Base-by-base conservation (phyloP, 1,139 yeast species). In the Kluyveromyces marxianus region DNA sequence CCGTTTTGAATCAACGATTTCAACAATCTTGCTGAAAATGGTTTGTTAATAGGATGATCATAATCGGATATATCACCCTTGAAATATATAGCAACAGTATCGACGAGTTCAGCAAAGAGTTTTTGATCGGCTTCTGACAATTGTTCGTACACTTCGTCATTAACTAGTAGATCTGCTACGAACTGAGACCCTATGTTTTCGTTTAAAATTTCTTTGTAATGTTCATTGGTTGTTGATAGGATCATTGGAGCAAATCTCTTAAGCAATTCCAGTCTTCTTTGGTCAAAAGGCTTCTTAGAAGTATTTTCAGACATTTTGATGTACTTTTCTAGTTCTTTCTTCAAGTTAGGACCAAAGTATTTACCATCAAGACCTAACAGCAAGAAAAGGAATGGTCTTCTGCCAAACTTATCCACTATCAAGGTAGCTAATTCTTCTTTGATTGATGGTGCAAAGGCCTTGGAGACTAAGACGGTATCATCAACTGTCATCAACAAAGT, bases 371-470 rank as follows among this genome's bases (percentile, higher is more conserved):
- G 73, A 3, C 95, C 96, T 51, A 81, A 76, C 52, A 90, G 72
- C 50, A 90, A 69, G 65, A 88, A 90, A 49, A 92, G 68, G 60
- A 90, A 79, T 35, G 97, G 96, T 66, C 96, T 80, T 70, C 98
- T 79, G 35, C 92, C 88, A 60, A 76, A 84, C 63, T 89, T 88
- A 55, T 85, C 84, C 45, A 73, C 71, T 37, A 85, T 69, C 37
- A 88, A 68, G 41, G 76, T 79, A 7, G 76, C 74, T 56, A 88
- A 70, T 35, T 69, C 61, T 44, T 79, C 83, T 54, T 78, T 74
- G 46, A 80, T 72, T 49, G 81, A 84, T 35, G 75, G 69, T 35
- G 73, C 69, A 61, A 90, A 84, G 0, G 94, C 76, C 65, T 87
- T 89, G 62, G 75, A 74, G 42, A 88, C 76, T 57, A 88, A 72